These are phyloP conservation scores for Gynochthodes officinalis DNA, from an alignment of 257 asterid species.

Conservation along the genomic window DNA sequence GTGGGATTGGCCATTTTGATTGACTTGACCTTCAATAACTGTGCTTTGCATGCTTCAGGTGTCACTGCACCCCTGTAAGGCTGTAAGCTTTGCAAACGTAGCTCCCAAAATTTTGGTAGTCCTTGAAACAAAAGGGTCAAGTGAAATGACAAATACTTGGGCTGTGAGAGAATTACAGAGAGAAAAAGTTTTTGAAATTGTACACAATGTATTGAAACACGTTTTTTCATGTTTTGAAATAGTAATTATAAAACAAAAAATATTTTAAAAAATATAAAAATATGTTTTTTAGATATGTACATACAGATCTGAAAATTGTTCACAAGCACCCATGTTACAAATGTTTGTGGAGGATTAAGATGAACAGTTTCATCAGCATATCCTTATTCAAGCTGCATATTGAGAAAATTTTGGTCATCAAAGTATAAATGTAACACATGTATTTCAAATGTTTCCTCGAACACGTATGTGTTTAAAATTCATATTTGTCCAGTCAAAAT, in stretches of 20 bases:
- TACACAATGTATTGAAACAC: no score
- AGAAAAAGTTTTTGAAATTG: no score
- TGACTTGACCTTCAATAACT: slow-evolving; percentile 25
- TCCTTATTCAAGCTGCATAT: slow-evolving; percentile 57
- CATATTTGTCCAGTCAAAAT: no score
- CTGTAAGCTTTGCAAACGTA: slow-evolving; percentile 68
- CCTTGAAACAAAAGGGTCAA: slow-evolving; percentile 56
- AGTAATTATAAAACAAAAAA: no score
- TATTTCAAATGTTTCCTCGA: no score
- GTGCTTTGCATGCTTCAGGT: slow-evolving; percentile 55
- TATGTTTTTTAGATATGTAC: no score
- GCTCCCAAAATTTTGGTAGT: slow-evolving; percentile 52
- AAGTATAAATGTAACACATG: no score
- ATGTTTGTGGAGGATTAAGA: slow-evolving; percentile 67
- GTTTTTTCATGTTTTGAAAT: no score
- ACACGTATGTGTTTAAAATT: no score
- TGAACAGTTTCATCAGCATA: slow-evolving; percentile 68
- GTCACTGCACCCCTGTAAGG: slow-evolving; percentile 46
- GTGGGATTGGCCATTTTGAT: slow-evolving; percentile 13
- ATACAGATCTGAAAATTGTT: slow-evolving; percentile 47
- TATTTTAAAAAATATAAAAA: no score
- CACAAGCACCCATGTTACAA: slow-evolving; percentile 90
- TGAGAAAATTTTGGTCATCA: neutral
- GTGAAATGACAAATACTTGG: no score
- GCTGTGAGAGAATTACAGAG: no score